phyloP scores from a whole-genome alignment of 345 rosid species.

The Citrus trifoliata region DNA sequence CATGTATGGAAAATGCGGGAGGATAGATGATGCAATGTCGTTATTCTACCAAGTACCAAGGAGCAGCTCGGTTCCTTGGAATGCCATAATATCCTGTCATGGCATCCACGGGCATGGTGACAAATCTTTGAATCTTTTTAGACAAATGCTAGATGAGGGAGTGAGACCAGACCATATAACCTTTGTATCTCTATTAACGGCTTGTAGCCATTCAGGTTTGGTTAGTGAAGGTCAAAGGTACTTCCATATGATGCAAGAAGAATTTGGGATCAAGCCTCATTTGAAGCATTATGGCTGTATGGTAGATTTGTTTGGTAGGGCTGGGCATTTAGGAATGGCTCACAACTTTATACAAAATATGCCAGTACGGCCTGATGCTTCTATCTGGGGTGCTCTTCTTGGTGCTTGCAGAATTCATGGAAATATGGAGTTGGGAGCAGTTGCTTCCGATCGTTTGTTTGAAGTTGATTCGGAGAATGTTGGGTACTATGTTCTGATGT shows the following conservation, averaged over 20 bases:
- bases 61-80: constrained; percentile 51
- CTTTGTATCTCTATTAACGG: constrained; percentile 51
- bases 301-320: constrained; percentile 62
- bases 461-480: constrained; percentile 52
- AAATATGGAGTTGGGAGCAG: constrained; percentile 36
- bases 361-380: constrained; percentile 54
- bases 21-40: constrained; percentile 43
- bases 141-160: constrained; percentile 42
- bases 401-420: constrained; percentile 56
- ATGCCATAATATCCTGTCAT: constrained; percentile 51
- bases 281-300: constrained; percentile 64
- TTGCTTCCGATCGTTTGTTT: constrained; percentile 46
- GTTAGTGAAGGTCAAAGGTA: constrained; percentile 50
- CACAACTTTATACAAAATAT: constrained; percentile 35
- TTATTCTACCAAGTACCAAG: constrained; percentile 43
- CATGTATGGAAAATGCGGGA: constrained; percentile 64
- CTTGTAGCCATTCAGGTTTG: constrained; percentile 66
- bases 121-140: constrained; percentile 43
- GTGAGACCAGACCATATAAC: constrained; percentile 59
- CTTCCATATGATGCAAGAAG: constrained; percentile 43
- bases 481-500: constrained; percentile 54
- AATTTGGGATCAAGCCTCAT: constrained; percentile 40
- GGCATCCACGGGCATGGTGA: constrained; percentile 51
- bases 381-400: constrained; percentile 64
- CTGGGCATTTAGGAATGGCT: constrained; percentile 50